Conservation (phyloP, 352 stramenopile species). For the Globisporangium yorkense region DNA sequence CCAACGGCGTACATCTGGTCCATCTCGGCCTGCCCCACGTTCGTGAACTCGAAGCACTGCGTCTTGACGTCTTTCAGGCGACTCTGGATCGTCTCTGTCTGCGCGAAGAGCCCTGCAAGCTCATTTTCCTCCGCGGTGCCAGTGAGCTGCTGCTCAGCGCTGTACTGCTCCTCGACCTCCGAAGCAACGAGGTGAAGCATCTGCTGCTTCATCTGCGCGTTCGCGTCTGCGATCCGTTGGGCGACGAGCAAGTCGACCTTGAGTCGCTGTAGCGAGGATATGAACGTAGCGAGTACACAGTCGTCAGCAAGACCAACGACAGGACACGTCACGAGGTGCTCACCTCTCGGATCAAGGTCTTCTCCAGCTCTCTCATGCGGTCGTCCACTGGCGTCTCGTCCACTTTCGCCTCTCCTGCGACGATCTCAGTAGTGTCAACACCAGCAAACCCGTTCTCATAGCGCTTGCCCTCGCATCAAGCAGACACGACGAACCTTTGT, state of each 20-base stretch:
- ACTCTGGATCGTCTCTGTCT: conserved; percentile 38
- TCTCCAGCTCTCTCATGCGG: conserved; percentile 43
- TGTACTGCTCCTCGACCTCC: conserved; percentile 23
- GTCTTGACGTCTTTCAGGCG: conserved; percentile 60
- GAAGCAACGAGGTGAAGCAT: conserved; percentile 53
- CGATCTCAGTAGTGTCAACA: neutral
- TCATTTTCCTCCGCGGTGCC: conserved; percentile 29
- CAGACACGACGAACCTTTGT: neutral
- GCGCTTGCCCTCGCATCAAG: neutral
- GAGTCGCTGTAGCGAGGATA: conserved; percentile 27
- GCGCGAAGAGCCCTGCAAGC: conserved; percentile 34
- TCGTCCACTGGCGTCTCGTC: neutral
- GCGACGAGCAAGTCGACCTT: conserved; percentile 76
- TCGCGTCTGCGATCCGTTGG: conserved; percentile 57
- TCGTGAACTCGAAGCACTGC: conserved; percentile 67
- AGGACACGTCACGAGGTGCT: neutral
- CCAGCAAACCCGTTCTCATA: neutral
- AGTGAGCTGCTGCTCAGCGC: neutral
- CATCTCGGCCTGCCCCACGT: conserved; percentile 44
- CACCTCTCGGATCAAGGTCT: conserved; percentile 60
- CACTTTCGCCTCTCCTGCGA: conserved; percentile 1
- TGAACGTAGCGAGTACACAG: neutral
- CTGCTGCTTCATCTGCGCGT: conserved; percentile 51
- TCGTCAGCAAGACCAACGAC: too few species aligned
- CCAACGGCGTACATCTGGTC: conserved; percentile 44